Evolutionary conservation across 1,284 basidiomycete species (phyloP).

Genomic region (Puccinia hordei): DNA sequence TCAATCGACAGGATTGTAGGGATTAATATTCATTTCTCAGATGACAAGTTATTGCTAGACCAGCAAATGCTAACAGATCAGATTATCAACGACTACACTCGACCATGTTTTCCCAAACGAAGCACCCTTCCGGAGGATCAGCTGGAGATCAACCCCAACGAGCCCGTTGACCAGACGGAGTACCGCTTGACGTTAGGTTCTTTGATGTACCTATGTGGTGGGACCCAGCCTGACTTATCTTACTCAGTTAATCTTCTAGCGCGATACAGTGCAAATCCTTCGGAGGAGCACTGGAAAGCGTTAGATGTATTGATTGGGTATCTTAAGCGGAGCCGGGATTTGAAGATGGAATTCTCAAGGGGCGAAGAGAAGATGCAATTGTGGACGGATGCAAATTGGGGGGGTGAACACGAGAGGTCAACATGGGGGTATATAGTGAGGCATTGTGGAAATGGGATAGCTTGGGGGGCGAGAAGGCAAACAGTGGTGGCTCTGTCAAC

Average conservation of each 20-base stretch:
- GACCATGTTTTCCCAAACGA: background rate
- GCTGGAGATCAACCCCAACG: background rate
- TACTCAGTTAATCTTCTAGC: conserved; percentile 8
- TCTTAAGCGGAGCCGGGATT: background rate
- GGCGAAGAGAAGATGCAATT: background rate
- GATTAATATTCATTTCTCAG: background rate
- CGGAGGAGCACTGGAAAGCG: conserved; percentile 15
- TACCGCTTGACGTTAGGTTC: background rate
- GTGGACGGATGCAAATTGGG: too few relatives aligned
- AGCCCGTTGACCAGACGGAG: background rate
- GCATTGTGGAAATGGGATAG: too few relatives aligned
- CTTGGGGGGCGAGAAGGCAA: too few relatives aligned
- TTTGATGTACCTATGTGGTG: too few relatives aligned
- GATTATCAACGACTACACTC: background rate
- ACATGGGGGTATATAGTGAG: too few relatives aligned
- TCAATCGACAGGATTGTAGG: conserved; percentile 12
- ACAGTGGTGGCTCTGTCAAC: too few relatives aligned
- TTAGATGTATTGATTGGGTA: conserved; percentile 15
- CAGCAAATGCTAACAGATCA: background rate
- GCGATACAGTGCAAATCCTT: background rate
- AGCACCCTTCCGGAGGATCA: background rate
- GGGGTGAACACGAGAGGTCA: too few relatives aligned
- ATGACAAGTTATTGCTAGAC: background rate
- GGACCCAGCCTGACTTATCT: background rate
- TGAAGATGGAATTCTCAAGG: background rate